Evolutionary conservation across 768 basidiomycete species (phyloP), one percentile per base, ranked within the genome.

Genomic region (Amanita rubescens): DNA sequence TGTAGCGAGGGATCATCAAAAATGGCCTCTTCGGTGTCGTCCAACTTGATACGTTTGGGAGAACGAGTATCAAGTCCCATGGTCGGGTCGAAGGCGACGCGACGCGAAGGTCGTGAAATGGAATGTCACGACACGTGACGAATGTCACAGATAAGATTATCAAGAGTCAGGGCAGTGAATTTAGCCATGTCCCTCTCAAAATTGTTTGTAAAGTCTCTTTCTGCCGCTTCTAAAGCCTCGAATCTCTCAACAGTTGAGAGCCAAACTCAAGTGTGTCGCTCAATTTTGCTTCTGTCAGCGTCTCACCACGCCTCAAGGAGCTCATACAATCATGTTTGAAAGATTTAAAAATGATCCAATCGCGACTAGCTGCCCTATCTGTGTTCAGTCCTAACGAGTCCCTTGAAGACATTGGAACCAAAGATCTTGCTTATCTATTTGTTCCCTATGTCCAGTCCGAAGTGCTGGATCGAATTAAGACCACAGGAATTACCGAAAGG

Each of bases 361-460:
- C 75, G 30, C 77, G 81, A 22, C 74, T 92, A 52, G 59, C 75
- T 22, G 75, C 74, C 35, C 71, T 94, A 41, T 78, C 81, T 0
- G 68, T 94, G 33, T 92, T 94, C 70, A 93, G 90, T 54, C 73
- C 84, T 3, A 94, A 94, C 61, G 92, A 95, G 62, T 75, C 74
- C 0, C 70, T 93, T 15, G 87, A 91, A 42, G 92, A 95, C 65
- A 82, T 95, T 52, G 74, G 87, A 2, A 90, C 91, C 1, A 69
- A 74, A 32, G 82, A 93, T 69, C 69, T 94, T 33, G 69, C 85
- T 1, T 94, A 90, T 67, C 73, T 95, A 10, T 72, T 83, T 37
- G 81, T 90, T 3, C 84, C 87, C 0, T 93, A 77, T 62, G 75
- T 82, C 19, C 63, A 73, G 33, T 80, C 85, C 17, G 85, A 92